Evolutionary conservation across 1,139 yeast genomes (phyloP).

Genomic region (Geotrichum candidum): DNA sequence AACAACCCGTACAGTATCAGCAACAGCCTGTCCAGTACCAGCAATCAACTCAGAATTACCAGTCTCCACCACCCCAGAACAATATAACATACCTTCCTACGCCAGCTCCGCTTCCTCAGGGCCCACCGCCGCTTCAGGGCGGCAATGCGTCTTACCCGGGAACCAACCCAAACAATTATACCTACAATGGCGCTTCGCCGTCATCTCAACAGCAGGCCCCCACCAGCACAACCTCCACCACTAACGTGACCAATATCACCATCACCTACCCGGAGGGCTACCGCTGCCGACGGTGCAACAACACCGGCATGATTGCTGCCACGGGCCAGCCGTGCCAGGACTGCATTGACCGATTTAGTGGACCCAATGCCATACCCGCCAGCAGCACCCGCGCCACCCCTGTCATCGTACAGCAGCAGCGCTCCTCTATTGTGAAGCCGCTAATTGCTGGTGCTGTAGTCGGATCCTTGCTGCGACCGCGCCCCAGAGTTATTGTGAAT

Average conservation of each 20-base stretch:
- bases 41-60: slow-evolving; percentile 13
- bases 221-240: not conserved
- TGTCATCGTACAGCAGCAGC: not conserved
- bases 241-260: not conserved
- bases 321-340: slow-evolving; percentile 62
- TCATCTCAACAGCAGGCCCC: slow-evolving; percentile 9
- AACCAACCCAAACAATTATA: slow-evolving; percentile 56
- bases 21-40: not conserved
- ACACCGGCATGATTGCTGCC: slow-evolving; percentile 64
- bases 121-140: slow-evolving; percentile 18
- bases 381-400: not conserved
- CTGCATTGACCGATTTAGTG: slow-evolving; percentile 66
- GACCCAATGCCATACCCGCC: slow-evolving; percentile 19
- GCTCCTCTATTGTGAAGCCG: not conserved
- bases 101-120: slow-evolving; percentile 17
- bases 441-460: not conserved
- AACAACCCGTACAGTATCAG: not conserved
- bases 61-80: slow-evolving; percentile 1
- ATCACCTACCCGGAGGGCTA: slow-evolving; percentile 51
- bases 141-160: slow-evolving; percentile 50
- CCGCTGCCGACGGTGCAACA: slow-evolving; percentile 63
- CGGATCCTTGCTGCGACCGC: slow-evolving; percentile 16
- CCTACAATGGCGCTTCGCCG: slow-evolving; percentile 40
- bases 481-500: slow-evolving; percentile 12
- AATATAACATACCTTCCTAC: not conserved